phyloP scores from a whole-genome alignment of 129 eudicot genomes.

The Scalesia atractyloides region DNA sequence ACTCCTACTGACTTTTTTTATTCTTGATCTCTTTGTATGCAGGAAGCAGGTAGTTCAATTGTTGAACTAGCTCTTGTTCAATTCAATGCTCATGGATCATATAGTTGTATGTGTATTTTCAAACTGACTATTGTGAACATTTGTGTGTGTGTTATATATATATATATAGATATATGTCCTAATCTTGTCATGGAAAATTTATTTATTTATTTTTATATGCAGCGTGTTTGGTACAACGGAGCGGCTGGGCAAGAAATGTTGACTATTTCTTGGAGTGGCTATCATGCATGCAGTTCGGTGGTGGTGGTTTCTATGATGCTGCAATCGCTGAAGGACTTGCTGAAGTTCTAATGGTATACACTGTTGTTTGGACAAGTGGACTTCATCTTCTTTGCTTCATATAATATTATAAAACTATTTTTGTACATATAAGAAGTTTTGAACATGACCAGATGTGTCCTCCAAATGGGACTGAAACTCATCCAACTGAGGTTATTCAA shows the following conservation, averaged over 20 bases:
- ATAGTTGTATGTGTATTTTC: neutral
- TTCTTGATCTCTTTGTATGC: neutral
- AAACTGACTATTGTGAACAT: neutral
- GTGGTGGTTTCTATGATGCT: conserved; percentile 26
- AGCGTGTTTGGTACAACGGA: conserved; percentile 19
- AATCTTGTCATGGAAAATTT: neutral
- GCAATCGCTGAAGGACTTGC: conserved; percentile 33
- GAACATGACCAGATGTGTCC: conserved; percentile 23
- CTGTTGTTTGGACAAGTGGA: neutral
- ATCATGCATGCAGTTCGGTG: conserved; percentile 22
- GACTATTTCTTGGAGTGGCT: conserved; percentile 22
- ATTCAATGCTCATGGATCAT: conserved; percentile 18
- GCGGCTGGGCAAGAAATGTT: conserved; percentile 29
- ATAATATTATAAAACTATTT: no score
- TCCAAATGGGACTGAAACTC: conserved; percentile 11
- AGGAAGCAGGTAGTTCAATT: conserved; percentile 17
- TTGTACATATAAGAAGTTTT: neutral
- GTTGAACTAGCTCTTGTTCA: conserved; percentile 20
- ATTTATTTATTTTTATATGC: neutral
- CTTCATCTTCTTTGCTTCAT: neutral
- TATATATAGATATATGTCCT: neutral
- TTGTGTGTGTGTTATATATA: no score
- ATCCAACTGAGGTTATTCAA: conserved; percentile 13
- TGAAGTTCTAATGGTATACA: conserved; percentile 19
- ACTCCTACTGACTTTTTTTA: neutral